Percentiles rank a stretch among this genome's conserved stretches.
Conservation (phyloP, 768 basidiomycete species). For the Kwoniella sp. region DNA sequence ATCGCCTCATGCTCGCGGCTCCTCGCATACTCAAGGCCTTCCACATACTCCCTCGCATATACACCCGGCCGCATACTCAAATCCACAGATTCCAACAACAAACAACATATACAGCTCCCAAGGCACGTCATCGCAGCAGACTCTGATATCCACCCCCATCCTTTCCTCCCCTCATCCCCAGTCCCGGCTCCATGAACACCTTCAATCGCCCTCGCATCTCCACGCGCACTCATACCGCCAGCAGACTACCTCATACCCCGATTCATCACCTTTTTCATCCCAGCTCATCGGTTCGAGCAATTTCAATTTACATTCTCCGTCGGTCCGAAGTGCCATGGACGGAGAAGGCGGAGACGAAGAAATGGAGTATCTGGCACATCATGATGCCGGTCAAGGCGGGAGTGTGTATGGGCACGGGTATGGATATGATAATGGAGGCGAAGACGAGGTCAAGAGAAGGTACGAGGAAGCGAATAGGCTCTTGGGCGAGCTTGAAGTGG, state of each 20-base stretch:
- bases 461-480: slow-evolving; percentile 53
- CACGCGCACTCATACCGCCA: slow-evolving; percentile 10
- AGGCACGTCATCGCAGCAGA: neutral
- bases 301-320: slow-evolving; percentile 4
- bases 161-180: slow-evolving; percentile 12
- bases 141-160: neutral
- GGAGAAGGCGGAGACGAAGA: slow-evolving; percentile 14
- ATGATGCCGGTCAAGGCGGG: neutral
- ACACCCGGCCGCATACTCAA: neutral
- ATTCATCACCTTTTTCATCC: slow-evolving; percentile 23
- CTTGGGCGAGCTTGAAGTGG: slow-evolving; percentile 44
- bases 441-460: slow-evolving; percentile 35
- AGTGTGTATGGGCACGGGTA: too few species aligned
- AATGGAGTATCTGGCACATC: slow-evolving; percentile 17
- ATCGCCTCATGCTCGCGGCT: neutral
- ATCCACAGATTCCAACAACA: neutral
- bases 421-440: slow-evolving; percentile 4
- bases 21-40: neutral
- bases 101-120: neutral
- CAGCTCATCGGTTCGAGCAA: slow-evolving; percentile 4
- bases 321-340: neutral
- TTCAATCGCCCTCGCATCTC: slow-evolving; percentile 2
- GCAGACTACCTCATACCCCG: slow-evolving; percentile 13
- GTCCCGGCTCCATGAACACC: neutral
- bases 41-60: neutral